phyloP scores from a whole-genome alignment of 129 eudicot species.

The Ambrosia trifida region DNA sequence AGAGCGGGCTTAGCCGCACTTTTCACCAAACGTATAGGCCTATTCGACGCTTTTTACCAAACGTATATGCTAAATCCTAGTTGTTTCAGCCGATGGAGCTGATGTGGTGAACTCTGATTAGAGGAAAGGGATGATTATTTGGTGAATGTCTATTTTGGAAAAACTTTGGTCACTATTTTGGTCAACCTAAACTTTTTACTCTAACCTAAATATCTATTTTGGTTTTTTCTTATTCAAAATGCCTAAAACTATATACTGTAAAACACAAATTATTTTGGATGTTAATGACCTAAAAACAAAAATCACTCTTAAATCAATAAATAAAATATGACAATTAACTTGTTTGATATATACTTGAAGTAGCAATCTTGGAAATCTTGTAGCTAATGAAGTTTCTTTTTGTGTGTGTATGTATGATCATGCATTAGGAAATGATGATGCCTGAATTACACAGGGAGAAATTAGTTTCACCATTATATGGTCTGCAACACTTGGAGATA shows the following conservation, averaged over 20 bases:
- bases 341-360: background rate
- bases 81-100: no score
- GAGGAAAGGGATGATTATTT: no score
- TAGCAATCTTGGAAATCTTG: background rate
- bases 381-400: conserved; percentile 11
- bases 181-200: no score
- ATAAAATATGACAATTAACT: background rate
- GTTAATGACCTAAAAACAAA: background rate
- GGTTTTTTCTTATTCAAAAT: background rate
- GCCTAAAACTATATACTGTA: background rate
- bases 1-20: no score
- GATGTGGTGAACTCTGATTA: no score
- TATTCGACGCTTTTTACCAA: no score
- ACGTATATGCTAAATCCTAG: no score
- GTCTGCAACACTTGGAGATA: conserved; percentile 31
- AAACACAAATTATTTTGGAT: background rate
- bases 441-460: conserved; percentile 24
- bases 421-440: conserved; percentile 31
- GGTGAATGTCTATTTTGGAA: no score
- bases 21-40: no score
- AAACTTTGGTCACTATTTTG: no score
- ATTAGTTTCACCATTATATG: conserved; percentile 31
- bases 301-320: background rate
- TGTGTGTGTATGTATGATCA: conserved; percentile 5
- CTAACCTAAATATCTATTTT: no score